Conservation (phyloP, 345 rosid species). For the Brassica carinata region DNA sequence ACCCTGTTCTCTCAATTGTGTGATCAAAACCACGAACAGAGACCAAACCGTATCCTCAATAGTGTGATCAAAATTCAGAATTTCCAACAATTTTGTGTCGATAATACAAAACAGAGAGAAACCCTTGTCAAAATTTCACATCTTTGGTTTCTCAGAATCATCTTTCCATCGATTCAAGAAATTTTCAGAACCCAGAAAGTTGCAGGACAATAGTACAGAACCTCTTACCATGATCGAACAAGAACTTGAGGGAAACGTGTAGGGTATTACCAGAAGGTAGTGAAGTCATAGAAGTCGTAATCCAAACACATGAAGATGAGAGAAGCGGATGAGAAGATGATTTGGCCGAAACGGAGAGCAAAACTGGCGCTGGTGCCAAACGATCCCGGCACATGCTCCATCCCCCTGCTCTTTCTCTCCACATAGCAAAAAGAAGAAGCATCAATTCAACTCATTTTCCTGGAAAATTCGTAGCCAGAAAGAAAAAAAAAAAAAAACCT, state of each 20-base stretch:
- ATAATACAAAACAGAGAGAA: background rate
- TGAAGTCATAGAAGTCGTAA: conserved; percentile 52
- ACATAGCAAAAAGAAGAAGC: conserved; percentile 14
- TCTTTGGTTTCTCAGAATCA: conserved; percentile 1
- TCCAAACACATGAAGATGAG: conserved; percentile 62
- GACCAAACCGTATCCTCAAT: conserved; percentile 3
- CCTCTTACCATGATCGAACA: background rate
- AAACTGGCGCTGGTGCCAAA: conserved; percentile 72
- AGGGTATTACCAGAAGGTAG: conserved; percentile 57
- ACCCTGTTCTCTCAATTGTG: background rate
- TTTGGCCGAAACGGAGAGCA: conserved; percentile 71
- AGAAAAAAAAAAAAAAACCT: background rate
- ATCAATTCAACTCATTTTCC: conserved; percentile 24
- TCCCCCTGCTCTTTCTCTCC: background rate
- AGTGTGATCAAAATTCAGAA: background rate
- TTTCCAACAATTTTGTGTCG: background rate
- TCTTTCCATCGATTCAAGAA: background rate
- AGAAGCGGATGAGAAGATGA: conserved; percentile 53
- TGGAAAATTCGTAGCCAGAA: background rate
- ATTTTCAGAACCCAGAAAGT: conserved; percentile 6
- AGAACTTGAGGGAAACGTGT: background rate
- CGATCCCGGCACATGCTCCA: conserved; percentile 43
- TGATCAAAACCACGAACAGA: conserved; percentile 8
- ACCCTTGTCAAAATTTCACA: background rate
- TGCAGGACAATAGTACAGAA: background rate